Evolutionary conservation across 441 rosid genomes (phyloP), one percentile per base, ranked within the genome.

Genomic region (Populus tomentosa): DNA sequence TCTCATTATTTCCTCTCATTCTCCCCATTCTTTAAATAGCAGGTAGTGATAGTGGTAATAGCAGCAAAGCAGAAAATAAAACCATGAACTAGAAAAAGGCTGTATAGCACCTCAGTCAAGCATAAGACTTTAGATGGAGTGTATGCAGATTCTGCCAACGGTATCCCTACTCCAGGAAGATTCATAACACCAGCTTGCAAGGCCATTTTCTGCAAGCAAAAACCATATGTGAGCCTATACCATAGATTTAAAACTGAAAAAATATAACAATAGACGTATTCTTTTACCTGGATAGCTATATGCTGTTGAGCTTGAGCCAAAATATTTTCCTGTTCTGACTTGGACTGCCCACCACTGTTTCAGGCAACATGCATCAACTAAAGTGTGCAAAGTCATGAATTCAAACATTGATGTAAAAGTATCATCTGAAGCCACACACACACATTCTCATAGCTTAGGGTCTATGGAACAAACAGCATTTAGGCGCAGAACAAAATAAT

Each of bases 301-400:
- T 93, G 94, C 81, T 91, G 96, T 75, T 93, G 95, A 7, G 96
- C 97, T 79, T 90, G 96, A 83, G 89, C 82, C 75, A 91, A 74
- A 32, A 93, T 83, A 71, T 87, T 90, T 78, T 93, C 96, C 66
- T 90, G 96, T 79, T 93, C 97, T 4, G 95, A 91, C 79, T 90
- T 90, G 76, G 93, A 87, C 74, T 91, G 97, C 80, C 70, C 89
- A 71, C 92, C 59, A 59, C 93, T 91, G 84, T 87, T 90, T 79
- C 38, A 24, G 33, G 32, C 21, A 26, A 71, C 63, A 71, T 26
- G 24, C n/a, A 20, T 14, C 23, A 11, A 71, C 16, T 10, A 28
- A 38, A 16, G 62, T 56, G 75, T 53, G n/a, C 13, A 67, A 32
- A 33, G 10, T 20, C 14, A 40, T 69, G 30, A 21, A 38, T 40